phyloP scores from a whole-genome alignment of 805 yeast genomes.

The Barnettozyma vustinii region DNA sequence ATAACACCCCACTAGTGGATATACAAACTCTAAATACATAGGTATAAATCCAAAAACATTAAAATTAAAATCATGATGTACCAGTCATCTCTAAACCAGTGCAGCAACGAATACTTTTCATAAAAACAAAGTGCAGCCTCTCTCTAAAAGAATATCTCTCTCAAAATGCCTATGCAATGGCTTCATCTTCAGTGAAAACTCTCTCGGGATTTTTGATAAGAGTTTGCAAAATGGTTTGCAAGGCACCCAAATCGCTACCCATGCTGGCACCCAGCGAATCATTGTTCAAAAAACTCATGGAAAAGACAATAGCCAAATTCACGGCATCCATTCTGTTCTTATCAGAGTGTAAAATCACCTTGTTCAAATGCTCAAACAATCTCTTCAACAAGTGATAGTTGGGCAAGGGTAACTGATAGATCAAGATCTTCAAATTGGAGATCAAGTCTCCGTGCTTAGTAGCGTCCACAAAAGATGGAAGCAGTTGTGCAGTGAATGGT shows the following conservation, averaged over 20 bases:
- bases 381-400: slow-evolving; percentile 67
- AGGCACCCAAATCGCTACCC: slow-evolving; percentile 46
- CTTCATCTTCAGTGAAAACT: slow-evolving; percentile 24
- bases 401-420: slow-evolving; percentile 49
- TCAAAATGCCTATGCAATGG: neutral
- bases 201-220: slow-evolving; percentile 38
- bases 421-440: slow-evolving; percentile 28
- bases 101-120: no score
- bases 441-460: slow-evolving; percentile 29
- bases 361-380: slow-evolving; percentile 62
- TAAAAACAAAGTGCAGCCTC: no score
- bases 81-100: no score
- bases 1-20: neutral
- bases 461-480: slow-evolving; percentile 49
- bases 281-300: slow-evolving; percentile 52
- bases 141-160: neutral
- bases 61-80: no score
- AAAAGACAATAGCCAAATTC: slow-evolving; percentile 84
- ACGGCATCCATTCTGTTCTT: slow-evolving; percentile 83
- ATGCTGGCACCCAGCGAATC: slow-evolving; percentile 38
- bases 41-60: neutral
- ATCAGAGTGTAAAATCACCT: slow-evolving; percentile 60
- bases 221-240: slow-evolving; percentile 46
- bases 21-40: neutral
- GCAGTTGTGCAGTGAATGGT: slow-evolving; percentile 59